These are phyloP conservation scores for Geotrichum phurueaensis DNA, from an alignment of 1,139 yeast species.

Conservation along the genomic window DNA sequence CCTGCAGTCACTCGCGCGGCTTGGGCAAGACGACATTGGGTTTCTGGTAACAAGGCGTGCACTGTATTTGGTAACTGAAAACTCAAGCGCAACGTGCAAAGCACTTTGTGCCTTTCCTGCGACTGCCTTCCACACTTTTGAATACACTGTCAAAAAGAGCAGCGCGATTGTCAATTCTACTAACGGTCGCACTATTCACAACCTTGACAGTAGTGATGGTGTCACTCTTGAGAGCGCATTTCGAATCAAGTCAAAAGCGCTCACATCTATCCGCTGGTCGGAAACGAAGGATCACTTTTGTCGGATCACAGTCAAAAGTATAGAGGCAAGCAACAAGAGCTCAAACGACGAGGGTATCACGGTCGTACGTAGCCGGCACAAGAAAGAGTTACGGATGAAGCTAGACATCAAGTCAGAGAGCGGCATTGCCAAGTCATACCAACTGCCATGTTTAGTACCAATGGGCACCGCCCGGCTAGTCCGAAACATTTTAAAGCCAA, in stretches of 20 bases:
- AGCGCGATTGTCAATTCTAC: no score
- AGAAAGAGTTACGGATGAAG: slow-evolving; percentile 7
- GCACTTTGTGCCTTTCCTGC: slow-evolving; percentile 5
- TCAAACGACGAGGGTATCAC: not conserved
- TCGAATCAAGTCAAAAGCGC: slow-evolving; percentile 10
- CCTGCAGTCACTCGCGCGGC: slow-evolving; percentile 5
- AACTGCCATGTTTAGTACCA: slow-evolving; percentile 7
- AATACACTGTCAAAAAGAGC: slow-evolving; percentile 1
- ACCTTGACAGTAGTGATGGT: no score
- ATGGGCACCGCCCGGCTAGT: not conserved
- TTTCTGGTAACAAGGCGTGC: slow-evolving; percentile 3
- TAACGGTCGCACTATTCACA: no score
- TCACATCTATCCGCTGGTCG: slow-evolving; percentile 1
- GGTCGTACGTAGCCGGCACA: slow-evolving; percentile 7
- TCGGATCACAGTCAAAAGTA: slow-evolving; percentile 3
- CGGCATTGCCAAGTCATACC: slow-evolving; percentile 10
- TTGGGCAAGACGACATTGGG: slow-evolving; percentile 8
- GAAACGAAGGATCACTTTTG: not conserved
- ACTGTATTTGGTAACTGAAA: slow-evolving; percentile 7
- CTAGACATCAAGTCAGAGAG: slow-evolving; percentile 5
- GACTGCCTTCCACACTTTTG: not conserved
- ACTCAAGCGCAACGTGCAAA: slow-evolving; percentile 4
- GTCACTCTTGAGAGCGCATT: slow-evolving; percentile 4
- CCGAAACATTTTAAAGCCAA: not conserved
- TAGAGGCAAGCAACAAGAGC: slow-evolving; percentile 6